Base-by-base conservation (phyloP, 352 stramenopile genomes). In the Phytophthora pluvialis region DNA sequence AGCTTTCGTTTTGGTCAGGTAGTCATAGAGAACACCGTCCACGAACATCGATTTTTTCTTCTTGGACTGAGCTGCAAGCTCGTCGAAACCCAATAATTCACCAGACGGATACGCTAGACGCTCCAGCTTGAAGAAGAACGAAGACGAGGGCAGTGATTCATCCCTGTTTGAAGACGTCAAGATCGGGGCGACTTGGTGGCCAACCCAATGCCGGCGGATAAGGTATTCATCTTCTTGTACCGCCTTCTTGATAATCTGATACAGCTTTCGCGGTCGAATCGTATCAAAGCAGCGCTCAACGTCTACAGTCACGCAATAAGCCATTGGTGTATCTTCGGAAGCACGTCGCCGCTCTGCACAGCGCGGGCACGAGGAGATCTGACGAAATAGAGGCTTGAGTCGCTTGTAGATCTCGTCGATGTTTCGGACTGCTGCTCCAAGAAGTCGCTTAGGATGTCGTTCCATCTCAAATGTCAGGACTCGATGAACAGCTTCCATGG, bases 281-380 rank as follows among this genome's bases (percentile, higher is more conserved):
- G 81, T 93, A 68, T 94, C 86, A 50, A 94, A 94, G 36, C 86
- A 94, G 3, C 83, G 73, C 42, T 92, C 84, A n/a, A 93, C 81
- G 29, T 94, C 86, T 7, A 94, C 79, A 6, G 75, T 77, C 5
- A 91, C 81, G 40, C 78, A 87, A 42, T 90, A 92, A 18, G 86
- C 36, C 32, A 62, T 60, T 38, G 67, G 66, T 3, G 31, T 15
- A 25, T 54, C 15, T 35, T 18, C 38, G 10, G 26, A 60, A 12
- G 40, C 18, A 43, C 53, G 35, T 7, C 26, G 64, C 6, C 54
- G 63, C 4, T 73, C 67, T 40, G n/a, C 26, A 50, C 76, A 88
- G 21, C 51, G 57, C 29, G 63, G 12, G 46, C 78, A 88, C 0
- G 67, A 68, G 2, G 60, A 46, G 4, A 85, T 70, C 28, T 72